Base-by-base conservation (phyloP, 441 rosid species). In the Caryocar brasiliense region DNA sequence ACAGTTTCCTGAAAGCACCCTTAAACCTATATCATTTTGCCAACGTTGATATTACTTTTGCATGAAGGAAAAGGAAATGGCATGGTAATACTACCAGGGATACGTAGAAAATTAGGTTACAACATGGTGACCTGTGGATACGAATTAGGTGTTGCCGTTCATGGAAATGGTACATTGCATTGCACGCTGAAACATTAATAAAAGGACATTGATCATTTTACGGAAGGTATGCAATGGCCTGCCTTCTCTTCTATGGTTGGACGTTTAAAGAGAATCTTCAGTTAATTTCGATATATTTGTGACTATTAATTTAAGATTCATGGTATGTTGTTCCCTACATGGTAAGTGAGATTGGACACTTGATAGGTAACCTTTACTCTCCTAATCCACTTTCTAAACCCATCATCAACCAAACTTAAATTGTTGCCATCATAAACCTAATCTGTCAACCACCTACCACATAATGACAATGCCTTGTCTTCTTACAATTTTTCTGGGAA, bases 371-470 rank as follows among this genome's bases (percentile, higher is more conserved):
- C 20, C 45, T 57, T 47, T 24, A 24, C 56, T 62, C 56, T 62
- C 35, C 36, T 36, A 47, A 44, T 25, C n/a, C 54, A 6, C 6
- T 1, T 25, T 23, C 18, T 4, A 25, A n/a, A 22, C 14, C 39
- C n/a, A 13, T 28, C 52, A 25, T 59, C 48, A 56, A 68, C 71
- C 59, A 44, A 58, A 56, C 64, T n/a, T 39, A 59, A 28, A 45
- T 61, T 71, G 66, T 30, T 71, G 64, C n/a, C n/a, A n/a, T 71
- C 76, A 37, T 59, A 38, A 58, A 78, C 68, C 74, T 71, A 61
- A 69, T 66, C 53, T 22, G n/a, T 15, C 77, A 62, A 61, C 64
- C 7, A 67, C 63, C 61, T 38, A n/a, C 50, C 33, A 22, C 22
- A 25, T 19, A 41, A 30, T 23, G 36, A 41, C 6, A 27, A 44